phyloP scores from a whole-genome alignment of 805 yeast genomes.

The Zygosaccharomyces siamensis region DNA sequence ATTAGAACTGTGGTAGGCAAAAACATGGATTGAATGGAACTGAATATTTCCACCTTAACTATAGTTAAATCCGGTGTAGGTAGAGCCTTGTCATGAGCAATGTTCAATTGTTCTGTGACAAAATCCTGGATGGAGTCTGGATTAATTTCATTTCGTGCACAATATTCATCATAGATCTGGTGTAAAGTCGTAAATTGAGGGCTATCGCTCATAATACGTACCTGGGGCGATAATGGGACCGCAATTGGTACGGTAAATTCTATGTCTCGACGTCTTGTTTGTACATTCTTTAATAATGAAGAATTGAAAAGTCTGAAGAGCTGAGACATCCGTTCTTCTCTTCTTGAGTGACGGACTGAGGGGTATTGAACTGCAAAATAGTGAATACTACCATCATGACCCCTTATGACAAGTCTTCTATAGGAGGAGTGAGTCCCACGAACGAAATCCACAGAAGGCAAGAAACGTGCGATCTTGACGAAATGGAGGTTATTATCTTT shows the following conservation, averaged over 20 bases:
- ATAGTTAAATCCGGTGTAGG: conserved; percentile 91
- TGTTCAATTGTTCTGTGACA: conserved; percentile 77
- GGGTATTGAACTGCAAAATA: conserved; percentile 96
- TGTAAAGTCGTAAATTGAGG: conserved; percentile 70
- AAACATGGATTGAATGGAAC: conserved; percentile 80
- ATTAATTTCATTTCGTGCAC: conserved; percentile 64
- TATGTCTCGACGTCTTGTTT: conserved; percentile 79
- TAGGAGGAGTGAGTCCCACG: conserved; percentile 89
- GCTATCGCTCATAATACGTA: conserved; percentile 82
- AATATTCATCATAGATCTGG: conserved; percentile 80
- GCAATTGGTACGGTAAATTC: conserved; percentile 86
- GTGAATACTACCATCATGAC: conserved; percentile 88
- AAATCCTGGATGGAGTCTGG: conserved; percentile 89
- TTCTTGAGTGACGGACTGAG: conserved; percentile 93
- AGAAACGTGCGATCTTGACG: conserved; percentile 85
- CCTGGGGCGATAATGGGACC: conserved; percentile 90
- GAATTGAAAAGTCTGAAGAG: conserved; percentile 85
- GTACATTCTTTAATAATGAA: conserved; percentile 72
- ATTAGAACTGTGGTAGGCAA: conserved; percentile 82
- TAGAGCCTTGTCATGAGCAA: conserved; percentile 87
- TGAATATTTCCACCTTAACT: conserved; percentile 83
- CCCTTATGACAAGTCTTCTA: conserved; percentile 82
- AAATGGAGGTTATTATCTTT: conserved; percentile 88
- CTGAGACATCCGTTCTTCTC: conserved; percentile 93
- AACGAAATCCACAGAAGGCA: conserved; percentile 82